phyloP scores from a whole-genome alignment of 805 yeast species.

The Ogataea methylovora region DNA sequence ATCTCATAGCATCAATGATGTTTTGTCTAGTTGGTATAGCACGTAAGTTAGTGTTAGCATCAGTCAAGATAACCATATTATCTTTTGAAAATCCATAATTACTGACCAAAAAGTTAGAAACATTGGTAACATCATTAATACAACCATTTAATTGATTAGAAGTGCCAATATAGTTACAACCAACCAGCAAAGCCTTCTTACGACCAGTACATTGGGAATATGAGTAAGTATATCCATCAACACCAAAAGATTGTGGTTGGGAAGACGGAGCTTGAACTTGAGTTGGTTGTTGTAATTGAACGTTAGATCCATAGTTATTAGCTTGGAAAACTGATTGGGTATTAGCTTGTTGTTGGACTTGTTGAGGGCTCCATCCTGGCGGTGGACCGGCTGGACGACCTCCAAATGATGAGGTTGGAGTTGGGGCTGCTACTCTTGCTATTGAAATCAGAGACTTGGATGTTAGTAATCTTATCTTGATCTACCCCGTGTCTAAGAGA shows the following conservation, averaged over 20 bases:
- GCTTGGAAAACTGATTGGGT: constrained; percentile 8
- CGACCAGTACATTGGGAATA: constrained; percentile 37
- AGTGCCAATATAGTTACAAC: constrained; percentile 58
- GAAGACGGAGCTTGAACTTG: constrained; percentile 7
- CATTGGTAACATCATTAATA: constrained; percentile 57
- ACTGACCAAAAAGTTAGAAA: constrained; percentile 32
- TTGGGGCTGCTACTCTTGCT: background rate
- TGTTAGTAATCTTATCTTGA: no score
- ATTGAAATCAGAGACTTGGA: no score
- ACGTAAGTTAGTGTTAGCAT: constrained; percentile 36
- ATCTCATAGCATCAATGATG: constrained; percentile 62
- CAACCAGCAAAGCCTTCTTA: constrained; percentile 46
- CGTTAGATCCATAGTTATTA: constrained; percentile 3
- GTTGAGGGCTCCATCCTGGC: constrained; percentile 7
- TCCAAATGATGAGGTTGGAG: background rate
- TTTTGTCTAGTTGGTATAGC: constrained; percentile 55
- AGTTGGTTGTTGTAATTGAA: constrained; percentile 3
- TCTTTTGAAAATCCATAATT: constrained; percentile 37
- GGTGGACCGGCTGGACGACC: constrained; percentile 7
- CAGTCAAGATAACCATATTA: constrained; percentile 47
- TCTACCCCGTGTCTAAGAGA: no score
- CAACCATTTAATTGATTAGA: constrained; percentile 57
- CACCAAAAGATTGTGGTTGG: constrained; percentile 13
- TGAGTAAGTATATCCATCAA: constrained; percentile 24
- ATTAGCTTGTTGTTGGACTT: constrained; percentile 7